These are phyloP conservation scores for Paramecium primaurelia DNA, from an alignment of 73 alveolate genomes.

Conservation along the genomic window DNA sequence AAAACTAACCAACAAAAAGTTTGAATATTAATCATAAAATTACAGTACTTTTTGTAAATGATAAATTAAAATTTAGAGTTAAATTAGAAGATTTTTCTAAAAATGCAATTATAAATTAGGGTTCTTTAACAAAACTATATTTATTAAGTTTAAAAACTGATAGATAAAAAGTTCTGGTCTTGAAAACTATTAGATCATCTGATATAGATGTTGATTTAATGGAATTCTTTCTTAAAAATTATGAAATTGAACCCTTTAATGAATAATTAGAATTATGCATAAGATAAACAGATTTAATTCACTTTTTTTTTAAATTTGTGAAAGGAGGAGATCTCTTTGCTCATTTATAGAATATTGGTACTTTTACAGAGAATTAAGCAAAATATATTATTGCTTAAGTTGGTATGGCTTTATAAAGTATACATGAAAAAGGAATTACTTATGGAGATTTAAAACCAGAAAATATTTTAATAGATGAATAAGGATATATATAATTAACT, in stretches of 20 bases:
- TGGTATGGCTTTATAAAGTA: background rate
- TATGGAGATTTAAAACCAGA: conserved; percentile 49
- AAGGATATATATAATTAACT: background rate
- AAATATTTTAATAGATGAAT: conserved; percentile 10
- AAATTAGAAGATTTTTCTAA: background rate
- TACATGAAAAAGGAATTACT: conserved; percentile 31
- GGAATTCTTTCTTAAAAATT: conserved; percentile 35
- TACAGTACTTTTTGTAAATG: background rate
- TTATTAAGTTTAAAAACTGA: background rate
- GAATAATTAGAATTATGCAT: conserved; percentile 3
- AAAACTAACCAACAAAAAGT: background rate
- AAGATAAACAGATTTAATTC: background rate
- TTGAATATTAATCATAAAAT: background rate
- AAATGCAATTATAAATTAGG: background rate
- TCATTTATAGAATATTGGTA: background rate
- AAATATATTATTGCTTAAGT: background rate
- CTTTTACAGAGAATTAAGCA: background rate
- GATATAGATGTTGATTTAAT: conserved; percentile 11
- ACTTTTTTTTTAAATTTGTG: background rate
- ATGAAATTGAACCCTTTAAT: conserved; percentile 3
- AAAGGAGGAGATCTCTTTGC: conserved; percentile 29
- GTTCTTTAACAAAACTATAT: background rate
- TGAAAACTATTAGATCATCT: background rate
- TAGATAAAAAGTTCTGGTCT: background rate
- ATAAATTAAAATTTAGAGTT: background rate